Conservation (phyloP, 2,329 filamentous ascomycete genomes). For the Fusarium sp. region DNA sequence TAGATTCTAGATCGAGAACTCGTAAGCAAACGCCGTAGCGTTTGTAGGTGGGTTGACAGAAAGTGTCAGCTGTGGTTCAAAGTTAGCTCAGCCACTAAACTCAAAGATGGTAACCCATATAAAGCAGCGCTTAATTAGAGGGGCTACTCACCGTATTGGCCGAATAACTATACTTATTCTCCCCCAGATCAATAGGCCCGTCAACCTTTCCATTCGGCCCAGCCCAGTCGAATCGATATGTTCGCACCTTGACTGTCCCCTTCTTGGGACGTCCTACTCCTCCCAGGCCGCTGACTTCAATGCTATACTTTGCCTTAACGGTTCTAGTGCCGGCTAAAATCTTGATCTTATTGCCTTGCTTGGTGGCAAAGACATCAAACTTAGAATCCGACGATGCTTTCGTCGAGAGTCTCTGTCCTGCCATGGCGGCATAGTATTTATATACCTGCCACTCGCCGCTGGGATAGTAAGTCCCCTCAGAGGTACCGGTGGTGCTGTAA, state of each 20-base stretch:
- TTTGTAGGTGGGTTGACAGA: background rate
- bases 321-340: background rate
- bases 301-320: background rate
- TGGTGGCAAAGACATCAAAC: background rate
- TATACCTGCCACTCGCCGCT: background rate
- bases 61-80: background rate
- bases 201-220: background rate
- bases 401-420: background rate
- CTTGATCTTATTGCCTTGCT: background rate
- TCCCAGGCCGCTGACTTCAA: fast-evolving
- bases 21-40: background rate
- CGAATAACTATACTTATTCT: background rate
- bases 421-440: background rate
- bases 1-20: background rate
- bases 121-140: too few relatives aligned
- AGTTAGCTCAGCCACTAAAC: background rate
- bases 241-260: background rate
- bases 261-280: background rate
- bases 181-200: background rate
- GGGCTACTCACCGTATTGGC: background rate
- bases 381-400: background rate
- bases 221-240: background rate
- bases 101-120: too few relatives aligned
- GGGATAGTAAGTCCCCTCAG: background rate
- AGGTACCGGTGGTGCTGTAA: background rate